phyloP scores from a whole-genome alignment of 495 filamentous ascomycete species.

The Extremus antarcticus region DNA sequence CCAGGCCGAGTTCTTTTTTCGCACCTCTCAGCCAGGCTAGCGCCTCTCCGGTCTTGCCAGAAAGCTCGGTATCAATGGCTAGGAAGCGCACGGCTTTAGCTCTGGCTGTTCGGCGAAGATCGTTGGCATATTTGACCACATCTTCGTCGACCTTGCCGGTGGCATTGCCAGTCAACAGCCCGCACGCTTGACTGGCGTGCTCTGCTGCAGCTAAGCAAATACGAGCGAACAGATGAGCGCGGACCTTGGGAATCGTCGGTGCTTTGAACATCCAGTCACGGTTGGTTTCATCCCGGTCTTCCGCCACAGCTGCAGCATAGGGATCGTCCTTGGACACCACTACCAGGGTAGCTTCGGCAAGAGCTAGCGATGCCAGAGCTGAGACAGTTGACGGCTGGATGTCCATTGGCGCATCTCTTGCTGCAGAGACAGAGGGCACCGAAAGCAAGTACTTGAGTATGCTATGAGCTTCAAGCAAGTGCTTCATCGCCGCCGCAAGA shows the following conservation, averaged over 20 bases:
- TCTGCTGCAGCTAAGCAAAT: conserved; percentile 71
- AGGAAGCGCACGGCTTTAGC: conserved; percentile 85
- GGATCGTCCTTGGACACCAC: conserved; percentile 89
- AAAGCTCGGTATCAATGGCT: conserved; percentile 75
- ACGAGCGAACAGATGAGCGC: conserved; percentile 74
- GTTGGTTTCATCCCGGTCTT: conserved; percentile 65
- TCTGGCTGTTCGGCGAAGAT: conserved; percentile 58
- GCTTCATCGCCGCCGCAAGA: conserved; percentile 62
- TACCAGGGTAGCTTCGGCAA: conserved; percentile 81
- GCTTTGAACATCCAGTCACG: conserved; percentile 88
- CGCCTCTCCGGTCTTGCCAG: conserved; percentile 65
- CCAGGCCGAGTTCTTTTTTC: conserved; percentile 55
- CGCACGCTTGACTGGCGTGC: conserved; percentile 51
- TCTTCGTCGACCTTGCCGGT: conserved; percentile 46
- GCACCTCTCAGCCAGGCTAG: conserved; percentile 76
- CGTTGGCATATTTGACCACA: conserved; percentile 59
- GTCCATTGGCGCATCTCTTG: conserved; percentile 36
- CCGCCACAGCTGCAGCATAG: conserved; percentile 67
- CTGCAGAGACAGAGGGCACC: conserved; percentile 5
- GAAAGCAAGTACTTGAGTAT: conserved; percentile 55
- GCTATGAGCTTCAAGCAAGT: conserved; percentile 68
- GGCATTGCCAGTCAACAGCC: conserved; percentile 35
- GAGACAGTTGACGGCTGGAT: conserved; percentile 53
- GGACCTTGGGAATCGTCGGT: conserved; percentile 75
- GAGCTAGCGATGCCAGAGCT: conserved; percentile 60